Percentiles rank a stretch among this genome's conserved stretches.
These are phyloP conservation scores for Ophiorrhiza pumila DNA, from an alignment of 257 asterid species.

Conservation along the genomic window DNA sequence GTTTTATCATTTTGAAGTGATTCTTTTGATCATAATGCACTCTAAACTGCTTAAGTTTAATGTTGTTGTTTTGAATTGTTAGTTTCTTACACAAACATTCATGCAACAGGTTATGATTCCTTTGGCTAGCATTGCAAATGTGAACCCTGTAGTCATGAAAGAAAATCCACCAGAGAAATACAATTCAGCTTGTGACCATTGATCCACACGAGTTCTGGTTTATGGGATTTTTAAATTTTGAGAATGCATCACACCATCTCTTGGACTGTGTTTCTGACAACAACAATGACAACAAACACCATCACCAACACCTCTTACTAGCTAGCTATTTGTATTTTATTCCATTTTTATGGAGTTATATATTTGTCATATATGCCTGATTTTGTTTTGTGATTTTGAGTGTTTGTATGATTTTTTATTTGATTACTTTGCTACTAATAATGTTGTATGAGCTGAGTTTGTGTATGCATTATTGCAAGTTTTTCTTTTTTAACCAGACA, in stretches of 20 bases:
- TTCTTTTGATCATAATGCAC: no score
- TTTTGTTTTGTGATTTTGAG: not conserved
- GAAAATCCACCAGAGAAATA: constrained; percentile 61
- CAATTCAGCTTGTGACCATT: constrained; percentile 43
- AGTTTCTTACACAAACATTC: not conserved
- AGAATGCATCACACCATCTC: constrained; percentile 62
- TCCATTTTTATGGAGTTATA: not conserved
- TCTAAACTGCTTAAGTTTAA: no score
- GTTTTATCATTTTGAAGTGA: no score
- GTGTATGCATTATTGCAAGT: no score
- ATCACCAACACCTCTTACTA: constrained; percentile 1
- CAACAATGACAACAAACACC: no score
- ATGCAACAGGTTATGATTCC: constrained; percentile 52
- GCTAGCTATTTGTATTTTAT: not conserved
- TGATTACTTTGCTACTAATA: no score
- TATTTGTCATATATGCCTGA: no score
- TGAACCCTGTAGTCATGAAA: constrained; percentile 49
- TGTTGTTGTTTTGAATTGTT: no score
- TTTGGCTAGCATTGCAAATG: constrained; percentile 41
- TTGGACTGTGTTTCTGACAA: constrained; percentile 48
- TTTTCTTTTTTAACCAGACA: no score
- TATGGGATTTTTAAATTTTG: constrained; percentile 61
- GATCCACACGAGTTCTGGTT: constrained; percentile 83
- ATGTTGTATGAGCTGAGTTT: not conserved
- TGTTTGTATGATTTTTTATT: no score